Percentiles rank a stretch among this genome's conserved stretches.
Conservation (phyloP, 139 green algal species). For the Chlorella sp. region DNA sequence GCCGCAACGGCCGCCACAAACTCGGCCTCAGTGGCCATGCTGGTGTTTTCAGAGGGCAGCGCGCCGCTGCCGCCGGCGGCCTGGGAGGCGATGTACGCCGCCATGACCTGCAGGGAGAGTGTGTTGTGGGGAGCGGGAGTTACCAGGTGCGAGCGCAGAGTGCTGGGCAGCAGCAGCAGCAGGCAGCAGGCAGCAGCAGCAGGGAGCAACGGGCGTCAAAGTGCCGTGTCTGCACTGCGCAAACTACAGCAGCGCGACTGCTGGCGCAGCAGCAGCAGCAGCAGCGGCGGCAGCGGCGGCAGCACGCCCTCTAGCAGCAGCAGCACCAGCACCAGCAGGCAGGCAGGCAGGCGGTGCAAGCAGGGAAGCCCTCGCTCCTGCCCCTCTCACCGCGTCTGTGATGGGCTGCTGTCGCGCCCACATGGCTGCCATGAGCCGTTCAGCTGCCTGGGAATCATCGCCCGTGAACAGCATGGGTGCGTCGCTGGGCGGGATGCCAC, state of each 20-base stretch:
- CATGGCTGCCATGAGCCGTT: slow-evolving; percentile 46
- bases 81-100: slow-evolving; percentile 43
- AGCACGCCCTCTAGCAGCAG: no score
- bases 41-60: neutral
- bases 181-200: no score
- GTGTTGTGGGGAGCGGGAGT: neutral
- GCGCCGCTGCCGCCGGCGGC: neutral
- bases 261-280: no score
- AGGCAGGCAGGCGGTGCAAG: no score
- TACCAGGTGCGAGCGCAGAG: no score
- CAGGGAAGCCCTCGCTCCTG: neutral
- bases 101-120: slow-evolving; percentile 1
- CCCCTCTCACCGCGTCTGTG: slow-evolving; percentile 25
- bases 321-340: no score
- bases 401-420: slow-evolving; percentile 10
- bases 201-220: no score
- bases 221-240: no score
- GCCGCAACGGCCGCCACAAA: slow-evolving; percentile 43
- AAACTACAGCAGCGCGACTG: no score
- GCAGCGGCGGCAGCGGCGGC: no score
- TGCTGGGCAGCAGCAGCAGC: no score
- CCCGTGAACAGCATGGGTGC: slow-evolving; percentile 43
- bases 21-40: slow-evolving; percentile 20
- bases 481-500: neutral
- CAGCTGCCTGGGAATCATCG: neutral